Percentiles rank a stretch among this genome's conserved stretches.
Evolutionary conservation across 2,329 filamentous ascomycete genomes (phyloP).

Genomic region (Pestalotiopsis sp.): DNA sequence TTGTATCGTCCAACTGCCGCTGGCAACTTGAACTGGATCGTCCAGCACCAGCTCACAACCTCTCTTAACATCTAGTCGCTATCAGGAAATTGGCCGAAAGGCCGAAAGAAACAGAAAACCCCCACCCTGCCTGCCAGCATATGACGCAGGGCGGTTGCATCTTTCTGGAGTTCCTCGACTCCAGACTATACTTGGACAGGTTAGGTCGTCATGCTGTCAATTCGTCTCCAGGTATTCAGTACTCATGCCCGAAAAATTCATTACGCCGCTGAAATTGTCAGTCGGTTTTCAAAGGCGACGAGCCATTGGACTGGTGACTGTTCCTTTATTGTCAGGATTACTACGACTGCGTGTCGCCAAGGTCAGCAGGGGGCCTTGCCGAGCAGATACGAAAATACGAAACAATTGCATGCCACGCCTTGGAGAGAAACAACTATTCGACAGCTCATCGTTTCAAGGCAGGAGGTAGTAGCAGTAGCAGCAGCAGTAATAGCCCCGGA

Average conservation of each 20-base stretch:
- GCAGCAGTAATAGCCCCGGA: neutral
- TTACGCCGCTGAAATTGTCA: neutral
- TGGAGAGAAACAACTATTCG: neutral
- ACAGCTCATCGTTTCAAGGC: neutral
- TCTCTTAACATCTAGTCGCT: neutral
- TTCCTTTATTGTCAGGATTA: neutral
- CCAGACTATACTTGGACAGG: constrained; percentile 4
- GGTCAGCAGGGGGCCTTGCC: neutral
- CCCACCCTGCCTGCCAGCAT: constrained; percentile 1
- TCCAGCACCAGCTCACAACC: neutral
- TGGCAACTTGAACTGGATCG: neutral
- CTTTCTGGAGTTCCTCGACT: neutral
- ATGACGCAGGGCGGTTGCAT: constrained; percentile 15
- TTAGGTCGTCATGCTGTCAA: constrained; percentile 1
- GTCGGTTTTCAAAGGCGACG: neutral
- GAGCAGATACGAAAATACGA: neutral
- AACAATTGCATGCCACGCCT: neutral
- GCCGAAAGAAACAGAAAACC: constrained; percentile 1
- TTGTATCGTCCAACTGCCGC: neutral
- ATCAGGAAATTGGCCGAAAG: constrained; percentile 13
- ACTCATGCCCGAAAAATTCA: neutral
- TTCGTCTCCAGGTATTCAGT: constrained; percentile 6
- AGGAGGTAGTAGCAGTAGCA: neutral
- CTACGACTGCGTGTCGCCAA: neutral
- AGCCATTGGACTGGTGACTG: neutral